phyloP scores from a whole-genome alignment of 2,329 filamentous ascomycete species.

The Aspergillus neotritici region DNA sequence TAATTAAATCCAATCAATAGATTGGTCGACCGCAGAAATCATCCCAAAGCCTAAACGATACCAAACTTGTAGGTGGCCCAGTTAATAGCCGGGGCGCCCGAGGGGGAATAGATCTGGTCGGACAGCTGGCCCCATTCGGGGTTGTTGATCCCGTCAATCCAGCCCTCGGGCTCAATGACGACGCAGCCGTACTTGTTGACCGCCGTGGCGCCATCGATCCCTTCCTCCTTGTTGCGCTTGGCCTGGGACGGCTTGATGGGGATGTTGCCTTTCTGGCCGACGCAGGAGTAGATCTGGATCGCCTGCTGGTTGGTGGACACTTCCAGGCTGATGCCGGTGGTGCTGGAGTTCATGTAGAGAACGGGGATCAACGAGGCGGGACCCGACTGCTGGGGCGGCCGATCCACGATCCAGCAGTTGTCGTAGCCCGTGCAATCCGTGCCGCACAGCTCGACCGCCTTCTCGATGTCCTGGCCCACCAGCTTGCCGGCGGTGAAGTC shows the following conservation, averaged over 20 bases:
- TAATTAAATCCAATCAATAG: no score
- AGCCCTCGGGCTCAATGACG: slow-evolving; percentile 88
- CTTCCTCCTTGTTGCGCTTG: slow-evolving; percentile 52
- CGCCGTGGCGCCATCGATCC: slow-evolving; percentile 42
- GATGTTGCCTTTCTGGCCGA: slow-evolving; percentile 62
- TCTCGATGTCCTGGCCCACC: slow-evolving; percentile 63
- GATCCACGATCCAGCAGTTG: slow-evolving; percentile 48
- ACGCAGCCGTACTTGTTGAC: slow-evolving; percentile 70
- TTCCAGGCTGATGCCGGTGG: slow-evolving; percentile 76
- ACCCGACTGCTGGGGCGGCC: slow-evolving; percentile 30
- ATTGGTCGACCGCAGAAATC: no score
- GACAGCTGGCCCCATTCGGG: slow-evolving; percentile 70
- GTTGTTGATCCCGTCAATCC: slow-evolving; percentile 89
- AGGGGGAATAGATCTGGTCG: slow-evolving; percentile 39
- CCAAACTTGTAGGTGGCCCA: slow-evolving; percentile 43
- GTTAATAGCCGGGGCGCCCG: slow-evolving; percentile 37
- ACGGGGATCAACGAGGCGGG: slow-evolving; percentile 38
- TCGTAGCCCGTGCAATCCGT: slow-evolving; percentile 80
- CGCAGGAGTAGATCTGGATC: slow-evolving; percentile 83
- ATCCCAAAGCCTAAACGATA: slow-evolving; percentile 23
- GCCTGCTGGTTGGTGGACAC: slow-evolving; percentile 79
- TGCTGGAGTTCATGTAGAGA: slow-evolving; percentile 60
- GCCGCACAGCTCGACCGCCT: slow-evolving; percentile 69
- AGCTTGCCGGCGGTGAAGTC: slow-evolving; percentile 74
- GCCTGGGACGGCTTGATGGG: slow-evolving; percentile 39